Conservation (phyloP, 2,329 filamentous ascomycete species). For the Fusarium foetens region DNA sequence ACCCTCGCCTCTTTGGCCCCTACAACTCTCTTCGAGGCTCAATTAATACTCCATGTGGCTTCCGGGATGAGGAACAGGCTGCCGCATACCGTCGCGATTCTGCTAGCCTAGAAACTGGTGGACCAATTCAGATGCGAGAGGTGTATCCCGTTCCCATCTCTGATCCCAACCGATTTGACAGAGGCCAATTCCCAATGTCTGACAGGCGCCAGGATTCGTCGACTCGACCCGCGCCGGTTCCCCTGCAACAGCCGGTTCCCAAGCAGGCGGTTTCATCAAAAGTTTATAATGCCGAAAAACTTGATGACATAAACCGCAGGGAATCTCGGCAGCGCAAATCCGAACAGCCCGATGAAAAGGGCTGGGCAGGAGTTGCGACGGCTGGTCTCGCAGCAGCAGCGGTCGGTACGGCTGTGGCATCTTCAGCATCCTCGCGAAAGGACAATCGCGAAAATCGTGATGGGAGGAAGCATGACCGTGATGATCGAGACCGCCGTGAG, state of each 20-base stretch:
- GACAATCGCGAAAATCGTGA: conserved; percentile 30
- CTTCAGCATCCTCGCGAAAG: conserved; percentile 40
- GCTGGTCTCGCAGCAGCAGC: conserved; percentile 61
- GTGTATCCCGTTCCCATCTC: conserved; percentile 74
- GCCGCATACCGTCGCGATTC: conserved; percentile 41
- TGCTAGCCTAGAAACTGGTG: conserved; percentile 33
- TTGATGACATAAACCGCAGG: conserved; percentile 51
- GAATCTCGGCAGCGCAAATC: conserved; percentile 49
- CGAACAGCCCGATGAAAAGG: conserved; percentile 52
- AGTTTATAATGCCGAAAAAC: conserved; percentile 68
- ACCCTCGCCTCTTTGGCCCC: conserved; percentile 68
- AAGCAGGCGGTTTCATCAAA: conserved; percentile 76
- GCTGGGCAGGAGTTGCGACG: conserved; percentile 56
- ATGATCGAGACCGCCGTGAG: conserved; percentile 25
- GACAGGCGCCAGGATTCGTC: conserved; percentile 55
- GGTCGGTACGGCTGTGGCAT: conserved; percentile 52
- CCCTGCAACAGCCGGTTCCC: conserved; percentile 87
- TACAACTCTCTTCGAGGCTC: conserved; percentile 69
- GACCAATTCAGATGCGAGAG: conserved; percentile 61
- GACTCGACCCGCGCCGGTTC: conserved; percentile 67
- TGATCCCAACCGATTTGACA: conserved; percentile 72
- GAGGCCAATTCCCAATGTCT: conserved; percentile 60
- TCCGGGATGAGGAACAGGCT: conserved; percentile 52
- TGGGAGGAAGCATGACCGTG: conserved; percentile 35
- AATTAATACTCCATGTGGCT: conserved; percentile 66